A percentile compares a stretch with the other conserved stretches of the same genome.
phyloP scores from a whole-genome alignment of 1,284 basidiomycete genomes.

The Ustilago trichophora region DNA sequence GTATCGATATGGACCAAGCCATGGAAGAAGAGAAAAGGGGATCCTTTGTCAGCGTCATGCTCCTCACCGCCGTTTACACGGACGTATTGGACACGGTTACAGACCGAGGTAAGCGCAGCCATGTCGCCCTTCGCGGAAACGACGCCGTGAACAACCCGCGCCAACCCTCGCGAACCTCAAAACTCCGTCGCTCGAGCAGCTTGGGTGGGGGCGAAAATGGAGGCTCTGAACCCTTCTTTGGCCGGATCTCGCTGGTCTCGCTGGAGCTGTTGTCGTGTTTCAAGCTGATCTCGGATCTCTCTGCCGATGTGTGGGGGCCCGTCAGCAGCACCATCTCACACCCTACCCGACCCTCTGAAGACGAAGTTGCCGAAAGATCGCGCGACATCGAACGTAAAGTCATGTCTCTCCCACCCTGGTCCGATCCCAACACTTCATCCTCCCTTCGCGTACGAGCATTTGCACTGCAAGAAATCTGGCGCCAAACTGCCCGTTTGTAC shows the following conservation, averaged over 20 bases:
- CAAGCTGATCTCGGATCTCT: constrained; percentile 45
- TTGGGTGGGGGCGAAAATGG: too few species aligned
- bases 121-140: constrained; percentile 13
- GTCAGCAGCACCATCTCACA: constrained; percentile 6
- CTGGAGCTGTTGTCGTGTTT: constrained; percentile 45
- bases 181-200: constrained; percentile 5
- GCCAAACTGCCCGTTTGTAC: constrained; percentile 42
- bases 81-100: constrained; percentile 39
- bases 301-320: constrained; percentile 46
- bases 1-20: constrained; percentile 35
- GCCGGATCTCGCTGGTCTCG: constrained; percentile 30
- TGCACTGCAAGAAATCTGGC: constrained; percentile 51
- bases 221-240: constrained; percentile 47
- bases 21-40: constrained; percentile 39
- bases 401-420: constrained; percentile 36
- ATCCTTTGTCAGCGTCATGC: constrained; percentile 28
- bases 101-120: constrained; percentile 28
- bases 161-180: too few species aligned
- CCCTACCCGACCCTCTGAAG: constrained; percentile 17
- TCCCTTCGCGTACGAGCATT: constrained; percentile 38
- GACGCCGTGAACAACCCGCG: too few species aligned
- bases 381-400: constrained; percentile 37
- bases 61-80: constrained; percentile 38
- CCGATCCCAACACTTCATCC: constrained; percentile 31
- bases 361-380: constrained; percentile 23